phyloP scores from a whole-genome alignment of 2,329 filamentous ascomycete species.

The Hypoxylon sp. region DNA sequence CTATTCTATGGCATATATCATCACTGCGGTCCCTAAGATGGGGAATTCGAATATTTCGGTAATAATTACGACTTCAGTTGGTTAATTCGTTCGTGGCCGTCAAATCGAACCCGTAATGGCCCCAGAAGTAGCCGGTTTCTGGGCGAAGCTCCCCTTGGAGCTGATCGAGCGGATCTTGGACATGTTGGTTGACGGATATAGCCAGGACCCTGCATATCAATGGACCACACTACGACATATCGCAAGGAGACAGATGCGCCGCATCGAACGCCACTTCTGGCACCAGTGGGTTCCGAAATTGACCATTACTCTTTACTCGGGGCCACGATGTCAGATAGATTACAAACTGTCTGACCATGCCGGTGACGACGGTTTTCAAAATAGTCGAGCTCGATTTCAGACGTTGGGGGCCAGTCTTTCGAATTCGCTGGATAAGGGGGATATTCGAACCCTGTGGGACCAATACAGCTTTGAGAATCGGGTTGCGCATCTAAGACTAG shows the following conservation, averaged over 20 bases:
- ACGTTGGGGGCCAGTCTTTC: slow-evolving; percentile 12
- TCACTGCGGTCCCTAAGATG: slow-evolving; percentile 5
- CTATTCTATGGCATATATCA: slow-evolving; percentile 31
- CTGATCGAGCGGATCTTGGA: slow-evolving; percentile 40
- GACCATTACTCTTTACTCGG: slow-evolving; percentile 40
- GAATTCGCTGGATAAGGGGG: slow-evolving; percentile 19
- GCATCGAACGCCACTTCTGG: slow-evolving; percentile 37
- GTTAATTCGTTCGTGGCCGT: slow-evolving; percentile 16
- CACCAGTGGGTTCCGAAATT: slow-evolving; percentile 36
- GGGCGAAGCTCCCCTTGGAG: slow-evolving; percentile 36
- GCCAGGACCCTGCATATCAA: slow-evolving; percentile 40
- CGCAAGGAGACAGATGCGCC: slow-evolving; percentile 32
- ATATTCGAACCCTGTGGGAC: slow-evolving; percentile 29
- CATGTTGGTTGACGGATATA: slow-evolving; percentile 29
- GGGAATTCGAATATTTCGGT: slow-evolving; percentile 12
- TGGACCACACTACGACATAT: slow-evolving; percentile 39
- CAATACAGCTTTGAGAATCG: slow-evolving; percentile 40
- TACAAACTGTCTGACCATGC: slow-evolving; percentile 19
- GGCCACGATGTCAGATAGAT: slow-evolving; percentile 39
- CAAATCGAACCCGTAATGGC: slow-evolving; percentile 23
- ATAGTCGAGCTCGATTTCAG: slow-evolving; percentile 28
- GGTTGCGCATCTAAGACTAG: slow-evolving; percentile 37
- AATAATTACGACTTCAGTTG: slow-evolving; percentile 3
- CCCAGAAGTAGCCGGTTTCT: slow-evolving; percentile 25
- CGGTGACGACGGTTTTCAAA: not conserved